phyloP scores from a whole-genome alignment of 192 early-diverging fungal genomes.

The Spizellomyces punctatus region DNA sequence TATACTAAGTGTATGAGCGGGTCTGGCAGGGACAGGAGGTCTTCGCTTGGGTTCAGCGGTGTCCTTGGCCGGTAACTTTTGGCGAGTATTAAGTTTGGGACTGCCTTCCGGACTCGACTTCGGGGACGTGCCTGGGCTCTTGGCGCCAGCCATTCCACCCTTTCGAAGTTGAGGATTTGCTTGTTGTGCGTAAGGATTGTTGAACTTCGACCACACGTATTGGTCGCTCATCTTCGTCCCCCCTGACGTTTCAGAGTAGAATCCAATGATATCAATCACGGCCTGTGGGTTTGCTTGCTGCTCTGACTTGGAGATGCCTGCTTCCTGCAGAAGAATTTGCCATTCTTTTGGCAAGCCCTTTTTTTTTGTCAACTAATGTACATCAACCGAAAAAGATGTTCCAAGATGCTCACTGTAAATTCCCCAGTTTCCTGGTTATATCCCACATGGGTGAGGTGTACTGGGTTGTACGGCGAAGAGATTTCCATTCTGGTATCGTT shows the following conservation, averaged over 20 bases:
- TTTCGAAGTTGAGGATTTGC: constrained; percentile 14
- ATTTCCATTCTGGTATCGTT: constrained; percentile 55
- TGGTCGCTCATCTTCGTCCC: constrained; percentile 22
- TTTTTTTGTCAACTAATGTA: constrained; percentile 1
- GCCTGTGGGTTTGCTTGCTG: constrained; percentile 90
- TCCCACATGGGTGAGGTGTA: constrained; percentile 97
- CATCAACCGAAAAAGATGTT: constrained; percentile 24
- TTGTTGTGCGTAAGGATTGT: constrained; percentile 35
- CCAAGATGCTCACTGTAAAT: constrained; percentile 44
- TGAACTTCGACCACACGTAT: constrained; percentile 42
- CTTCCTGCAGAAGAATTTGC: constrained; percentile 86
- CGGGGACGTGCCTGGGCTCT: constrained; percentile 2
- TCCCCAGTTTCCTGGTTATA: constrained; percentile 96
- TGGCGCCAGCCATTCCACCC: background rate
- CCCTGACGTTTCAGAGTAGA: constrained; percentile 42
- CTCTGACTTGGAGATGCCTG: constrained; percentile 93
- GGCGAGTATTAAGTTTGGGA: constrained; percentile 20
- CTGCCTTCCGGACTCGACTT: constrained; percentile 17
- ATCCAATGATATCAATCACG: constrained; percentile 55
- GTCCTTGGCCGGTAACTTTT: background rate
- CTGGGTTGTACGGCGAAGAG: constrained; percentile 92
- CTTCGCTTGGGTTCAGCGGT: constrained; percentile 33
- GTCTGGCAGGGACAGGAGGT: constrained; percentile 54
- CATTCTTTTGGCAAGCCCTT: constrained; percentile 94
- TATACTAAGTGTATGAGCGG: constrained; percentile 57